Evolutionary conservation across 441 rosid genomes (phyloP).

Genomic region (Erodium moschatum): DNA sequence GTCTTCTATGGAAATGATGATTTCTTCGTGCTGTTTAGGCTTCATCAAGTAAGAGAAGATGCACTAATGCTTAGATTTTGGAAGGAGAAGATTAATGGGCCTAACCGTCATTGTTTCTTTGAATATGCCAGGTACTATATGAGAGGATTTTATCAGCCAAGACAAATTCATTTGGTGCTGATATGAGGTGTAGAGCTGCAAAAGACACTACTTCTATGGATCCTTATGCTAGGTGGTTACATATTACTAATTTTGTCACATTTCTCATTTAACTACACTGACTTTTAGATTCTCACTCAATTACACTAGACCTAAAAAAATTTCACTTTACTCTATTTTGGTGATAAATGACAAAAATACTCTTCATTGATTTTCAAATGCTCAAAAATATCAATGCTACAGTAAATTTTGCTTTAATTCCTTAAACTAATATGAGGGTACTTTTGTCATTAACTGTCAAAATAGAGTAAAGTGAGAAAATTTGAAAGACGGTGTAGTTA

Average conservation of each 20-base stretch:
- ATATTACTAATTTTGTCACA: neutral
- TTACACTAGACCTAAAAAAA: too few species aligned
- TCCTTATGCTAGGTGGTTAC: conserved; percentile 70
- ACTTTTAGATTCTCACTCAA: too few species aligned
- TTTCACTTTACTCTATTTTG: too few species aligned
- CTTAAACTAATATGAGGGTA: too few species aligned
- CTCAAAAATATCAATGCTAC: too few species aligned
- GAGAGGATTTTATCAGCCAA: conserved; percentile 89
- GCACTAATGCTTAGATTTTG: neutral
- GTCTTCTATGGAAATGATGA: conserved; percentile 94
- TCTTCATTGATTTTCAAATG: too few species aligned
- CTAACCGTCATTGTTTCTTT: neutral
- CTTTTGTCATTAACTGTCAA: too few species aligned
- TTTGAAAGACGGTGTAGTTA: too few species aligned
- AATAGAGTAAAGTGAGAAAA: too few species aligned
- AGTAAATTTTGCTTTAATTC: too few species aligned
- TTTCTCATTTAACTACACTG: too few species aligned
- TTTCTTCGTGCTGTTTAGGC: conserved; percentile 83
- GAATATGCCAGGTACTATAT: conserved; percentile 46
- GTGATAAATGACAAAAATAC: too few species aligned
- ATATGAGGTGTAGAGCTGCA: conserved; percentile 80
- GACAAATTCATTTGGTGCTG: conserved; percentile 72
- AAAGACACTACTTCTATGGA: conserved; percentile 56
- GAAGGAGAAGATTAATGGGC: neutral
- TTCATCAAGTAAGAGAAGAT: conserved; percentile 65